Base-by-base conservation (phyloP, 2,329 filamentous ascomycete species). In the Claviceps capensis region DNA sequence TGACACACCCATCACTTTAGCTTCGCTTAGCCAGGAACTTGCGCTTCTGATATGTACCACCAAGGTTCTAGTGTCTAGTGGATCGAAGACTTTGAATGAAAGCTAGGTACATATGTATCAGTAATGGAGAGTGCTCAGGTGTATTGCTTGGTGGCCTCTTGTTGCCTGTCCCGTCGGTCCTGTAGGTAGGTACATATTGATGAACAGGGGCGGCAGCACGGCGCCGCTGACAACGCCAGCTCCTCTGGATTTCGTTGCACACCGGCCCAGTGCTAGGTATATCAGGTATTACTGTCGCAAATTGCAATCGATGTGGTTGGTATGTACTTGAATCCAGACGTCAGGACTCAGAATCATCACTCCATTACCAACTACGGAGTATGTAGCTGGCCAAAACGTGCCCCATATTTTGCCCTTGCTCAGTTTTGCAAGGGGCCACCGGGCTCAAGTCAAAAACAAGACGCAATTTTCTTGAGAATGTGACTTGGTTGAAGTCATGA, bases 401-500 rank as follows among this genome's bases (percentile, higher is more conserved):
- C n/a, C 43, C 49, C 49, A 51, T 22, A 23, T 19, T 23, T 36
- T 47, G 49, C 49, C 36, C 43, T 47, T 51, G 49, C 17, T 36
- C 22, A 6, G 36, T 47, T 17, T 40, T 41, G 36, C 49, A 47
- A 47, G 30, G 42, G 19, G 14, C n/a, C 4, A n/a, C 23, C 19
- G 11, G 9, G 22, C 23, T 36, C 26, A 36, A 19, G 41, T 45
- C 14, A 43, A 7, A 34, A 38, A 22, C 17, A 50, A 44, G 38
- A 42, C 26, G 40, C 40, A 42, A 38, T 26, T 48, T 26, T 42
- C 22, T 34, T 42, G 47, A 42, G 47, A 42, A 42, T 49, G 23
- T 49, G 47, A 42, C 38, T 30, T 49, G 26, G 5, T 34, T 11
- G 30, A 34, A 42, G 22, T 16, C 23, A 42, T 46, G 43, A 22